Percentiles rank a stretch among this genome's conserved stretches.
phyloP scores from a whole-genome alignment of 2,329 filamentous ascomycete species.

The Aspergillus latus region DNA sequence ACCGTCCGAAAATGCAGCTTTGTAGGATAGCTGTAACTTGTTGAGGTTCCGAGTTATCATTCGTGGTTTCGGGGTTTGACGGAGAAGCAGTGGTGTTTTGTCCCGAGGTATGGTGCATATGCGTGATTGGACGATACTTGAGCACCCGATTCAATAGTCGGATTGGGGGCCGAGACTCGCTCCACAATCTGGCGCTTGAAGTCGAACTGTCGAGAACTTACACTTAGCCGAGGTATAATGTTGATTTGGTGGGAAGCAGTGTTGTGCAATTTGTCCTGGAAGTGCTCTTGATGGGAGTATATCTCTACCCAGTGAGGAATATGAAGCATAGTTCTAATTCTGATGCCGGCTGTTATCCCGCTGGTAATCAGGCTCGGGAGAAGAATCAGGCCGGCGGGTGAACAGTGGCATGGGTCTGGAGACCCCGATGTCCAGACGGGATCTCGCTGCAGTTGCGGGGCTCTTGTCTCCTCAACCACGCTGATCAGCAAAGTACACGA shows the following conservation, averaged over 20 bases:
- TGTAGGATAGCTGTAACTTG: neutral
- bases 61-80: neutral
- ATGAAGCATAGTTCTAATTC: neutral
- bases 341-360: neutral
- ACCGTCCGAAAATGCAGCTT: neutral
- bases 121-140: neutral
- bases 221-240: too few relatives aligned
- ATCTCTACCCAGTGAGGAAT: neutral
- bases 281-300: neutral
- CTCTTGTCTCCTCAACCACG: neutral
- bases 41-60: neutral
- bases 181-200: neutral
- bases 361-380: neutral
- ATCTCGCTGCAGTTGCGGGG: neutral
- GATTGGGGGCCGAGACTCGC: neutral
- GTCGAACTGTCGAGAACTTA: too few relatives aligned
- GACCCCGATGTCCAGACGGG: neutral
- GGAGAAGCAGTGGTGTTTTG: neutral
- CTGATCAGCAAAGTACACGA: neutral
- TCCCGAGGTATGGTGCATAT: neutral
- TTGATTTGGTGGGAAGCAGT: neutral
- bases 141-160: neutral
- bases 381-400: neutral
- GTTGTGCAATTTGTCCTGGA: neutral
- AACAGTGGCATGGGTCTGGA: neutral